Evolutionary conservation across 495 filamentous ascomycete species (phyloP), one percentile per base, ranked within the genome.

Genomic region (Penicillium paradoxum): DNA sequence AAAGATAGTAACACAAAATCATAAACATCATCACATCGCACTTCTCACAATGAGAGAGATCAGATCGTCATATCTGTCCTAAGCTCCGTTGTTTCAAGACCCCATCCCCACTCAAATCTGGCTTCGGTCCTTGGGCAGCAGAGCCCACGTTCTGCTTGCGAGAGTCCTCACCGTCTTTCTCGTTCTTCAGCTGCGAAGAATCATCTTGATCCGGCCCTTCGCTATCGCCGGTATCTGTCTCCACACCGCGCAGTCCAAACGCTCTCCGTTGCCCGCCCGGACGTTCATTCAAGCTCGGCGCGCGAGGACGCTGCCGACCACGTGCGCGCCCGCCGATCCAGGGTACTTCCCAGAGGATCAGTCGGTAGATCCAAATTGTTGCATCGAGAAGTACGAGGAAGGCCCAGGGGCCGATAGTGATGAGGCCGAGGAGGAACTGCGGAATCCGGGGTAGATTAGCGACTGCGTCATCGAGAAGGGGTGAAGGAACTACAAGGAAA

Each of bases 361-460:
- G 71, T 27, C 85, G 82, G 60, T 78, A 81, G 25, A 85, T 45
- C 59, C 88, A 91, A 15, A 89, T 73, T 22, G 79, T 56, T 18
- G 85, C 64, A 58, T 91, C 87, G 68, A 89, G 87, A 47, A 86
- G 42, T 45, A 91, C 63, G 29, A 89, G 65, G 0, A 81, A 62
- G 1, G 78, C 62, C 84, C 86, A 90, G 4, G 87, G 87, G 11
- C 78, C 74, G 49, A 90, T 82, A 6, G 79, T 83, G 22, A 88
- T 58, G 27, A 83, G 58, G 24, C 78, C 84, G 44, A 89, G 76
- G 42, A 90, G 56, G 14, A 89, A 60, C 87, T 89, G 56, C 65
- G 40, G 39, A 40, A 29, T 36, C 43, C 17, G 45, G 27, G 33
- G 36, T 34, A 51, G 38, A 32, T 49, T 21, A 42, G 44, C 34